These are phyloP conservation scores for Coemansia sp. DNA, from an alignment of 192 early-diverging fungal genomes.

Conservation along the genomic window DNA sequence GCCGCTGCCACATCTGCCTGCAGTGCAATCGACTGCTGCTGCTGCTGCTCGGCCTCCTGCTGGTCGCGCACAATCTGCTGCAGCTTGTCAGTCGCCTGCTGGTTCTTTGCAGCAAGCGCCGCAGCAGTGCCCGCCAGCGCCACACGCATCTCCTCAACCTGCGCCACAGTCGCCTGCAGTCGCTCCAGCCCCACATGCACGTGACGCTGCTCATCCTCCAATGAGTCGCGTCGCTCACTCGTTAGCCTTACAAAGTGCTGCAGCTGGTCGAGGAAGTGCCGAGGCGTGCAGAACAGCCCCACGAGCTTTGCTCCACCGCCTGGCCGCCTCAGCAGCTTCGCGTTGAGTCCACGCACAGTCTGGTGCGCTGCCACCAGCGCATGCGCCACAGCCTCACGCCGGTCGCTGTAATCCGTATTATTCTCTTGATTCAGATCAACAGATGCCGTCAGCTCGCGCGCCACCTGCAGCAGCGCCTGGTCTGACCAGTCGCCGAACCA, in stretches of 20 bases:
- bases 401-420: conserved; percentile 62
- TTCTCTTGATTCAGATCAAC: conserved; percentile 74
- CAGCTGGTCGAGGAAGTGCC: conserved; percentile 98
- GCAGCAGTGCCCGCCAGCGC: conserved; percentile 81
- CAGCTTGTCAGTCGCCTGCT: conserved; percentile 93
- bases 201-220: conserved; percentile 98
- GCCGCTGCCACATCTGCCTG: conserved; percentile 70
- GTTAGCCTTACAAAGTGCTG: conserved; percentile 86
- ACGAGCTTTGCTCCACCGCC: conserved; percentile 51
- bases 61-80: conserved; percentile 93
- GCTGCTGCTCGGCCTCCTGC: conserved; percentile 89
- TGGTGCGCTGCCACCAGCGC: conserved; percentile 93
- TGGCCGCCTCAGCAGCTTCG: conserved; percentile 73
- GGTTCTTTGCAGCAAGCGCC: conserved; percentile 83
- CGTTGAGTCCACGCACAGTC: conserved; percentile 84
- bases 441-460: conserved; percentile 87
- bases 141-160: conserved; percentile 90
- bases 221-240: conserved; percentile 86
- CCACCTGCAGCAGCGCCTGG: conserved; percentile 98
- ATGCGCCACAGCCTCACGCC: conserved; percentile 84
- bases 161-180: conserved; percentile 87
- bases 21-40: conserved; percentile 75
- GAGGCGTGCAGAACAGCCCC: conserved; percentile 86
- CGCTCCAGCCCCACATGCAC: conserved; percentile 97
- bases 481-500: conserved; percentile 99